A percentile compares a stretch with the other conserved stretches of the same genome.
phyloP scores from a whole-genome alignment of 2,329 filamentous ascomycete genomes.

The Akanthomyces uredinophilus region DNA sequence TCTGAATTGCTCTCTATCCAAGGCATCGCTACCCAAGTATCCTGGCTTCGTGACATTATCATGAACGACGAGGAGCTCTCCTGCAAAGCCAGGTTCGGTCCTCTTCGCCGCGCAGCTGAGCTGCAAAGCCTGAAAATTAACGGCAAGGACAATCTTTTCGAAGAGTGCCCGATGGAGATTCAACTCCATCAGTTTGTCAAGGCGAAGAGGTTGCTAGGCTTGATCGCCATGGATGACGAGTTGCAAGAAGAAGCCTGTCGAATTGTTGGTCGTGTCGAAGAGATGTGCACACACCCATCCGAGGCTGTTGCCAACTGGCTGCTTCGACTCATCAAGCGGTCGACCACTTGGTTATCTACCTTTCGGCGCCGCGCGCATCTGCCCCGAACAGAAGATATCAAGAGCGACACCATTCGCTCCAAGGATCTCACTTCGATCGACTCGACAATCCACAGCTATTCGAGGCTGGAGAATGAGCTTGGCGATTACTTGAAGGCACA shows the following conservation, averaged over 20 bases:
- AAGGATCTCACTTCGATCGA: conserved; percentile 52
- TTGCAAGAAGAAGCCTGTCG: conserved; percentile 55
- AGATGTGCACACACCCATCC: conserved; percentile 43
- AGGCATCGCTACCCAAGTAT: conserved; percentile 32
- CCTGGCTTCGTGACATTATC: conserved; percentile 57
- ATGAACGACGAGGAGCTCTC: conserved; percentile 42
- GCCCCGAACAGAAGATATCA: conserved; percentile 52
- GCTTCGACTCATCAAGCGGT: conserved; percentile 44
- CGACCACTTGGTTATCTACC: conserved; percentile 48
- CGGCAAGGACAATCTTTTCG: conserved; percentile 53
- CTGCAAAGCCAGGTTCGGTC: conserved; percentile 43
- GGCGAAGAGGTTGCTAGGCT: conserved; percentile 46
- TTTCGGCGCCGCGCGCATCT: conserved; percentile 54
- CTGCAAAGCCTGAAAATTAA: conserved; percentile 49
- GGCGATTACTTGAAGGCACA: conserved; percentile 46
- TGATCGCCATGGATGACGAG: conserved; percentile 55
- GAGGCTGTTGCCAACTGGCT: conserved; percentile 52
- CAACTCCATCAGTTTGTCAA: conserved; percentile 50
- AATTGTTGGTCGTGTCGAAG: conserved; percentile 53
- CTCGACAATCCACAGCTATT: conserved; percentile 55
- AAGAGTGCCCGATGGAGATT: conserved; percentile 50
- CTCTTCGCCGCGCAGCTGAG: conserved; percentile 41
- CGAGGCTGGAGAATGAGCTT: conserved; percentile 51
- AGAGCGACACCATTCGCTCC: conserved; percentile 42
- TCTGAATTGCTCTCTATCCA: conserved; percentile 43